phyloP scores from a whole-genome alignment of 371 early-diverging fungal genomes.

The Catenaria anguillulae region DNA sequence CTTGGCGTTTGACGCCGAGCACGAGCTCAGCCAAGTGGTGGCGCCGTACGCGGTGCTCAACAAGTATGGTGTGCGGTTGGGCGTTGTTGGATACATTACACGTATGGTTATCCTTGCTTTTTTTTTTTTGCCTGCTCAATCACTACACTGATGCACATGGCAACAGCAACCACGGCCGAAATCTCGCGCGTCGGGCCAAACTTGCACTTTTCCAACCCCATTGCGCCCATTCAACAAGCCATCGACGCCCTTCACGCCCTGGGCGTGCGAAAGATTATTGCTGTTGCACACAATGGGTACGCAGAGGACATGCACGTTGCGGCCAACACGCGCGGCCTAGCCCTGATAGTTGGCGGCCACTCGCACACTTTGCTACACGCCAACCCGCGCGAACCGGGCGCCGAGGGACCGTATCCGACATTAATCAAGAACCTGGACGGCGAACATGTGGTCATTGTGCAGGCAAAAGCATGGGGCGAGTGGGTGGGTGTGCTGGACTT shows the following conservation, averaged over 20 bases:
- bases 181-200: constrained; percentile 36
- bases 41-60: constrained; percentile 49
- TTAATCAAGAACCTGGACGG: constrained; percentile 35
- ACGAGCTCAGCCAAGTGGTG: constrained; percentile 27
- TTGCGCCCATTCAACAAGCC: constrained; percentile 33
- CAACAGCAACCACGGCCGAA: constrained; percentile 41
- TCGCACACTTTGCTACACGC: constrained; percentile 44
- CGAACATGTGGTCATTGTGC: constrained; percentile 41
- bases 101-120: too few relatives aligned
- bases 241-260: constrained; percentile 34
- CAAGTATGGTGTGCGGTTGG: constrained; percentile 39
- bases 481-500: constrained; percentile 53
- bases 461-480: constrained; percentile 24
- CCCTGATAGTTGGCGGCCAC: constrained; percentile 56
- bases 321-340: constrained; percentile 27
- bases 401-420: constrained; percentile 43
- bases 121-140: too few relatives aligned
- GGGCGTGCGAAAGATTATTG: constrained; percentile 47
- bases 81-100: constrained; percentile 7
- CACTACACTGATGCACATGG: too few relatives aligned
- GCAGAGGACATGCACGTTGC: constrained; percentile 42
- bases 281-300: constrained; percentile 55
- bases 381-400: constrained; percentile 12
- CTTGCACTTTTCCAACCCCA: constrained; percentile 30
- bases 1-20: constrained; percentile 26